phyloP scores from a whole-genome alignment of 2,329 filamentous ascomycete genomes.

The Ophiostoma ulmi region DNA sequence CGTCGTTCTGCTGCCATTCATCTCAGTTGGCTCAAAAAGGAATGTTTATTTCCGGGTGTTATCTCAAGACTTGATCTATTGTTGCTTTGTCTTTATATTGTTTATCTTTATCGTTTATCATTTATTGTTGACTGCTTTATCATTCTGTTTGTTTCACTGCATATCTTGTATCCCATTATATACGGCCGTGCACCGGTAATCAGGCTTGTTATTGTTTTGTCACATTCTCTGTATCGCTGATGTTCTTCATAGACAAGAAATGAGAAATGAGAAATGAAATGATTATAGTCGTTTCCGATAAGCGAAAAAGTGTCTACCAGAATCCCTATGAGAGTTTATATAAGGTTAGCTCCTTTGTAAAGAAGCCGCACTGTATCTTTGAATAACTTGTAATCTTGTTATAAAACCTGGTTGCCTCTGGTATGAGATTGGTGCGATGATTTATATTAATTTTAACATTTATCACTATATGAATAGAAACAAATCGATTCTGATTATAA shows the following conservation, averaged over 20 bases:
- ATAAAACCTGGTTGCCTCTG: no score
- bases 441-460: no score
- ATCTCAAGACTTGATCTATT: conserved; percentile 3
- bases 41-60: conserved; percentile 8
- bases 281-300: neutral
- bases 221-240: neutral
- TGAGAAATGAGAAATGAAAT: neutral
- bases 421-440: no score
- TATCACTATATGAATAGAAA: no score
- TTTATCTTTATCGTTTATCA: conserved; percentile 1
- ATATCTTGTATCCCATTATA: neutral
- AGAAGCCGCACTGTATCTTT: no score
- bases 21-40: conserved; percentile 14
- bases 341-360: neutral
- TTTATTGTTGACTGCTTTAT: neutral
- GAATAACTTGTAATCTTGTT: no score
- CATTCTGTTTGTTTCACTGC: neutral
- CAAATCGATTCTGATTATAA: no score
- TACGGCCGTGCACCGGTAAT: neutral
- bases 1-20: neutral
- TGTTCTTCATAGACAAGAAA: neutral
- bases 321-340: neutral
- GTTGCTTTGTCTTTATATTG: neutral
- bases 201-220: neutral
- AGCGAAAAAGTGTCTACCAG: neutral